Percentiles rank a stretch among this genome's conserved stretches.
Evolutionary conservation across 2,329 filamentous ascomycete genomes (phyloP).

Genomic region (Hymenoscyphus occultus): DNA sequence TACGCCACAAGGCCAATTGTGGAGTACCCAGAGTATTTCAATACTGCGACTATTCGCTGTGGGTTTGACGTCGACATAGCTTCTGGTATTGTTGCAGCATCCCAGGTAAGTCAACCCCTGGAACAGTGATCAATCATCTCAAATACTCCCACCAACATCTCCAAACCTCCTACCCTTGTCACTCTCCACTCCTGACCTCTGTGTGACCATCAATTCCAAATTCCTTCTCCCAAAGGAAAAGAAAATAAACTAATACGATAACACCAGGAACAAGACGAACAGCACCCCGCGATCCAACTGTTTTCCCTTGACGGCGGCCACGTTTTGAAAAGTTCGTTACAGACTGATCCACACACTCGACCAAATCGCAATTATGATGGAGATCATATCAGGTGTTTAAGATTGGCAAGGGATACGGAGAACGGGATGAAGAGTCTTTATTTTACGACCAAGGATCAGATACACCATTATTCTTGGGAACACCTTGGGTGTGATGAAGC

Average conservation of each 20-base stretch:
- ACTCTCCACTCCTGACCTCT: not conserved
- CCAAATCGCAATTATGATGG: not conserved
- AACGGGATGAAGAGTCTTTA: conserved; percentile 25
- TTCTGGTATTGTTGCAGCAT: conserved; percentile 52
- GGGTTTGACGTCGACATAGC: conserved; percentile 51
- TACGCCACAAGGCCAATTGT: conserved; percentile 41
- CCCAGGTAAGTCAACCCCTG: conserved; percentile 20
- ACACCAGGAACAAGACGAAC: conserved; percentile 35
- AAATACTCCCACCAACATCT: not conserved
- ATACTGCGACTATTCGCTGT: conserved; percentile 46
- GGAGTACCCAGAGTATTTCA: conserved; percentile 49
- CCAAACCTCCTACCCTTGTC: not conserved
- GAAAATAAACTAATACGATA: not conserved
- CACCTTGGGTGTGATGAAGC: no score
- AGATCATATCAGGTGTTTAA: conserved; percentile 20
- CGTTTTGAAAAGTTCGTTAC: no score
- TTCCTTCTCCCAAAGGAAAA: no score
- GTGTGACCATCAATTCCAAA: not conserved
- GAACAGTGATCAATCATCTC: not conserved
- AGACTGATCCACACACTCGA: not conserved
- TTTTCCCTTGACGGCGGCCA: conserved; percentile 31
- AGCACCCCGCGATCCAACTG: conserved; percentile 22
- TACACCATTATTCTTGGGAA: not conserved
- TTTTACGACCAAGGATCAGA: not conserved
- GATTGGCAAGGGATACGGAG: conserved; percentile 24